Evolutionary conservation across 2,329 filamentous ascomycete species (phyloP).

Genomic region (Pyrenochaeta sp.): DNA sequence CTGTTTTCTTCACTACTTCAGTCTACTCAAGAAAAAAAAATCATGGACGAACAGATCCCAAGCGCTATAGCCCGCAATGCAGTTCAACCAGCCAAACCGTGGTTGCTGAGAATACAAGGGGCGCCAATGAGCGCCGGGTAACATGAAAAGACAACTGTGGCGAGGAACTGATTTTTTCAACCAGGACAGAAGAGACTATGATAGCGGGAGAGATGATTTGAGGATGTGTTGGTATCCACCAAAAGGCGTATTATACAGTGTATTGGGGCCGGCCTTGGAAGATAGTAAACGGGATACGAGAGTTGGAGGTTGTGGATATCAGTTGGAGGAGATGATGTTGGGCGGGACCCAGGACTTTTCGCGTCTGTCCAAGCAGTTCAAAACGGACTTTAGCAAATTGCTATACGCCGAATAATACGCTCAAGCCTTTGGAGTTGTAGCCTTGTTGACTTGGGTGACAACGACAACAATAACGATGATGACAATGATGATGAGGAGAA

Average conservation of each 20-base stretch:
- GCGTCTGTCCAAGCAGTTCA: constrained; percentile 20
- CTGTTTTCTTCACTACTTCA: neutral
- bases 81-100: neutral
- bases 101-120: constrained; percentile 11
- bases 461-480: constrained; percentile 51
- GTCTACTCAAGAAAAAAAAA: neutral
- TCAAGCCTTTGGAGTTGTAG: constrained; percentile 26
- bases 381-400: too few relatives aligned
- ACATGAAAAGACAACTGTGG: constrained; percentile 3
- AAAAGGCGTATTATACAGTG: constrained; percentile 16
- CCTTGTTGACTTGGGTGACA: constrained; percentile 38
- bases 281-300: constrained; percentile 5
- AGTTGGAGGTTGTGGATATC: constrained; percentile 1
- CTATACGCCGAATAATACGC: too few relatives aligned
- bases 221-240: constrained; percentile 20
- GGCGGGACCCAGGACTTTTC: constrained; percentile 36
- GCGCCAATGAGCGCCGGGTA: constrained; percentile 10
- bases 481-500: constrained; percentile 49
- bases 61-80: constrained; percentile 1
- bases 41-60: neutral
- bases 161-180: constrained; percentile 8
- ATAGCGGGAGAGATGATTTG: constrained; percentile 7
- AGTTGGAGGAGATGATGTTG: neutral
- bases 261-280: constrained; percentile 4
- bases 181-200: constrained; percentile 6